phyloP scores from a whole-genome alignment of 306 rosid species.

The Vigna angularis region DNA sequence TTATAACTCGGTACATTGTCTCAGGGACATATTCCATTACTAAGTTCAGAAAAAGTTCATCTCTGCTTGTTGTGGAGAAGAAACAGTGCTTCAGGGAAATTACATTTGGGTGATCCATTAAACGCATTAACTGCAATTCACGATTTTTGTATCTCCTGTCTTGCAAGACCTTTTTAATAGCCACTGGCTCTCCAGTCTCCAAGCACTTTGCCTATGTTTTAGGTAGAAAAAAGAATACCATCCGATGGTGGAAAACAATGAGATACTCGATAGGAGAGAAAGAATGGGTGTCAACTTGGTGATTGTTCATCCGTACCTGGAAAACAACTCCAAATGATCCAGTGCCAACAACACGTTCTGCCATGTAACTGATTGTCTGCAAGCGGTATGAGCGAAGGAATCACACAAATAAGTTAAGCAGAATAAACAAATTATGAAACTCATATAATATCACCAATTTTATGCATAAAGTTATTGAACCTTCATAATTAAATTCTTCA shows the following conservation, averaged over 20 bases:
- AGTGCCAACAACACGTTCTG: conserved; percentile 89
- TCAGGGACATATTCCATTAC: conserved; percentile 91
- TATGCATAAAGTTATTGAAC: conserved; percentile 5
- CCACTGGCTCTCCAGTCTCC: conserved; percentile 81
- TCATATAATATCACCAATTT: conserved; percentile 32
- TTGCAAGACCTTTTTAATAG: conserved; percentile 89
- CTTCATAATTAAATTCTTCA: conserved; percentile 14
- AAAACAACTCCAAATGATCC: conserved; percentile 91
- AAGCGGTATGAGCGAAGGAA: conserved; percentile 39
- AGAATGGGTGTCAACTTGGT: background rate
- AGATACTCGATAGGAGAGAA: conserved; percentile 35
- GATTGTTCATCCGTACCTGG: conserved; percentile 64
- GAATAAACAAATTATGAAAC: background rate
- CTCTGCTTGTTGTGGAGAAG: conserved; percentile 80
- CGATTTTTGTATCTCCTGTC: conserved; percentile 83
- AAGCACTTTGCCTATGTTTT: conserved; percentile 77
- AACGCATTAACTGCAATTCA: conserved; percentile 87
- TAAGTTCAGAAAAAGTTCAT: conserved; percentile 83
- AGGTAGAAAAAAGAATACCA: conserved; percentile 23
- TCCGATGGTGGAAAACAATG: conserved; percentile 8
- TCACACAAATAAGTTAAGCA: conserved; percentile 11
- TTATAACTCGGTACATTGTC: conserved; percentile 77
- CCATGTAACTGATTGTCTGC: conserved; percentile 96
- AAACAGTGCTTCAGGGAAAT: conserved; percentile 86
- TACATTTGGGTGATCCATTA: conserved; percentile 91